Evolutionary conservation across 2,329 filamentous ascomycete genomes (phyloP).

Genomic region (Pyrenochaeta sp.): DNA sequence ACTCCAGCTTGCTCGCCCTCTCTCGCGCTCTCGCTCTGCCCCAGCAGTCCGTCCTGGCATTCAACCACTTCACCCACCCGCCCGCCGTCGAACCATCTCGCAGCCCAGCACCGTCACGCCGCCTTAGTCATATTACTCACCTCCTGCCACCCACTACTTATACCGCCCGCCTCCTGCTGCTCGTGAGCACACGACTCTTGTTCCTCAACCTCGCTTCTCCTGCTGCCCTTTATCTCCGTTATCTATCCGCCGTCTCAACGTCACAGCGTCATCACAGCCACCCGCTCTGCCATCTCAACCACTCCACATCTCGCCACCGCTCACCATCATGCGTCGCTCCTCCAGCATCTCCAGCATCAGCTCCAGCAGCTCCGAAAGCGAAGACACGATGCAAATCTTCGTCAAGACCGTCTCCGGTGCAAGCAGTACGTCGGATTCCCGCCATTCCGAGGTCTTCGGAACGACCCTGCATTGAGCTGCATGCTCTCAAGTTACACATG

Average conservation of each 20-base stretch:
- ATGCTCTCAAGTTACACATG: background rate
- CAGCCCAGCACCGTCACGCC: constrained; percentile 2
- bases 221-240: constrained; percentile 10
- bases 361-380: constrained; percentile 52
- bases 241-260: constrained; percentile 14
- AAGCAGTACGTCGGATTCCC: constrained; percentile 56
- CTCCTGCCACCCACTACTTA: constrained; percentile 4
- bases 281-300: constrained; percentile 1
- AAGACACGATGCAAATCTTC: constrained; percentile 67
- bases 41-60: background rate
- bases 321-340: constrained; percentile 44
- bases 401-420: constrained; percentile 65
- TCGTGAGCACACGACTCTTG: constrained; percentile 3
- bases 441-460: constrained; percentile 25
- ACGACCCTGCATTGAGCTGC: constrained; percentile 5
- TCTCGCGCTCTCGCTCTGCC: constrained; percentile 3
- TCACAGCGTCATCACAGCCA: constrained; percentile 18
- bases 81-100: constrained; percentile 5
- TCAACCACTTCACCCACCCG: background rate
- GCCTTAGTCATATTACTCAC: constrained; percentile 10
- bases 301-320: constrained; percentile 17
- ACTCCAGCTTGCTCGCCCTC: constrained; percentile 7
- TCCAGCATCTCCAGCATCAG: constrained; percentile 53
- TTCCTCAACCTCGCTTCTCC: background rate
- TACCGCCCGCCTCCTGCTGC: background rate